A percentile compares a stretch with the other conserved stretches of the same genome.
Conservation (phyloP, 2,329 filamentous ascomycete genomes). For the Pezicula neosporulosa region DNA sequence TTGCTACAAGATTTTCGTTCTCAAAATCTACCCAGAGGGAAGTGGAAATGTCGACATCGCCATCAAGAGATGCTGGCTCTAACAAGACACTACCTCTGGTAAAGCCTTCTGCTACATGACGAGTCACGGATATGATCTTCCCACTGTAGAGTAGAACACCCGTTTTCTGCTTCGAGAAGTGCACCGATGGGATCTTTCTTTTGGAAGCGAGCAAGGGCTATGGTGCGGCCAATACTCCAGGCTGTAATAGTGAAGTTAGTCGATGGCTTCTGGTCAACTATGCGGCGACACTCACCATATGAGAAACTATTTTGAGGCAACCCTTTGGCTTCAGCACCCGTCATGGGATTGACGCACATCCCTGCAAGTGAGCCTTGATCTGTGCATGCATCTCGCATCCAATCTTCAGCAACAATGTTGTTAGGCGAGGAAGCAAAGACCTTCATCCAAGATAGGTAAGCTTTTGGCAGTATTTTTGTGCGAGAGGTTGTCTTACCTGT, state of each 20-base stretch:
- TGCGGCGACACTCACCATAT: constrained; percentile 13
- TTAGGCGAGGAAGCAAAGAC: constrained; percentile 16
- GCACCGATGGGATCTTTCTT: constrained; percentile 22
- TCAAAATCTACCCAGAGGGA: constrained; percentile 25
- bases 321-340: constrained; percentile 22
- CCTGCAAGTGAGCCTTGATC: constrained; percentile 22
- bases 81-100: constrained; percentile 24
- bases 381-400: constrained; percentile 24
- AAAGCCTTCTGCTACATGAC: constrained; percentile 23
- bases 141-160: constrained; percentile 25
- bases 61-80: constrained; percentile 10
- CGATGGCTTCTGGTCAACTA: not conserved
- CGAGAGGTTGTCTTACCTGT: constrained; percentile 7
- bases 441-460: constrained; percentile 3
- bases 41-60: not conserved
- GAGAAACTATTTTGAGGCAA: constrained; percentile 26
- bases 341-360: constrained; percentile 23
- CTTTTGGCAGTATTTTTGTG: not conserved
- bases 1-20: constrained; percentile 26
- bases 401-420: constrained; percentile 20
- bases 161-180: constrained; percentile 23
- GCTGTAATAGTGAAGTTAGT: constrained; percentile 10
- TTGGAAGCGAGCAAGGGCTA: constrained; percentile 36
- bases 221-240: constrained; percentile 55
- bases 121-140: constrained; percentile 24